A percentile compares a stretch with the other conserved stretches of the same genome.
phyloP scores from a whole-genome alignment of 1,284 basidiomycete species.

The Ganoderma lucidum region DNA sequence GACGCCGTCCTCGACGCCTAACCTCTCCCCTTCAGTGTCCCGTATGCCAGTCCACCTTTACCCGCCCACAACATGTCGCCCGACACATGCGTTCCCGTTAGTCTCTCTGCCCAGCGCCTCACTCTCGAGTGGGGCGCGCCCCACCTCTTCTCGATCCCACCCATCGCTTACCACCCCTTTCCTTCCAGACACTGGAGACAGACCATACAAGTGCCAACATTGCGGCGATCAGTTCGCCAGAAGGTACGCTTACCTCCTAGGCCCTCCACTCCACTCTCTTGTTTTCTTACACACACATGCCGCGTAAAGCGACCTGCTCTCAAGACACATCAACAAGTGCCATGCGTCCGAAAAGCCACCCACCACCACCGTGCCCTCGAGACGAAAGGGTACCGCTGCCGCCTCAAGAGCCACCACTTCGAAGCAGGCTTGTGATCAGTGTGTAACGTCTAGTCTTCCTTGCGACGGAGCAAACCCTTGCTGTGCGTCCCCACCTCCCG shows the following conservation, averaged over 20 bases:
- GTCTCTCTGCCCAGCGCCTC: constrained; percentile 44
- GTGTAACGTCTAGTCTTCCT: constrained; percentile 80
- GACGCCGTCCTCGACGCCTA: constrained; percentile 19
- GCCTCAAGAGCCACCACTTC: constrained; percentile 76
- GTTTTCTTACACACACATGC: constrained; percentile 11
- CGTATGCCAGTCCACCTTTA: constrained; percentile 89
- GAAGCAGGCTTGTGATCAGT: constrained; percentile 88
- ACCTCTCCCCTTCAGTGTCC: constrained; percentile 54
- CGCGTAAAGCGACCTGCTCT: constrained; percentile 76
- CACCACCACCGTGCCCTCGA: constrained; percentile 49
- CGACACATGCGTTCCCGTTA: constrained; percentile 89
- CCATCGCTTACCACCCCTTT: constrained; percentile 29
- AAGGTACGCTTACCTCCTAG: constrained; percentile 56
- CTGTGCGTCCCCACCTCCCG: constrained; percentile 54
- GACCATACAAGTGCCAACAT: constrained; percentile 89
- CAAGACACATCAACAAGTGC: constrained; percentile 90
- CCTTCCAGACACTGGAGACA: constrained; percentile 84
- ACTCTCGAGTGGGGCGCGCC: constrained; percentile 27
- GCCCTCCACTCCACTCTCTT: constrained; percentile 16
- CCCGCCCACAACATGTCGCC: constrained; percentile 89
- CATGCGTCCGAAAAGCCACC: constrained; percentile 78
- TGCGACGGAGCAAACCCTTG: constrained; percentile 88
- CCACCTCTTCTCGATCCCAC: constrained; percentile 29
- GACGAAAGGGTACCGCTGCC: constrained; percentile 66
- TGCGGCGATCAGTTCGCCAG: constrained; percentile 91